Evolutionary conservation across 306 rosid species (phyloP).

Genomic region (Hippophae gyantsensis): DNA sequence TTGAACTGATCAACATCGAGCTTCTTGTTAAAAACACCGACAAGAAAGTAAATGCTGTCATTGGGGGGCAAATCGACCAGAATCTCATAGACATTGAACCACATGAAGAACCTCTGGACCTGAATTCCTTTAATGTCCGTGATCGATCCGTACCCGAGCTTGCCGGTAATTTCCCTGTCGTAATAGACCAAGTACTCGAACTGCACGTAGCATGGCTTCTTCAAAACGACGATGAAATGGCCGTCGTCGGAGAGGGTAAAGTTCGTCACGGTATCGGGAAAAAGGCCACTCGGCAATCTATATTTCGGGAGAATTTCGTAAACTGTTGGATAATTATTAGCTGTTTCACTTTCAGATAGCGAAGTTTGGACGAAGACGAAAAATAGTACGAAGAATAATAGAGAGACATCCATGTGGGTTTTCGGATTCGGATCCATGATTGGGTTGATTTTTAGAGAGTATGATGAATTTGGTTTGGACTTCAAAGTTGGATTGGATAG

Average conservation of each 20-base stretch:
- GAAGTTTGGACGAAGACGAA: constrained; percentile 14
- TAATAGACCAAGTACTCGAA: constrained; percentile 73
- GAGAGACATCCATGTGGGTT: constrained; percentile 15
- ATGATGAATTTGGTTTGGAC: too few relatives aligned
- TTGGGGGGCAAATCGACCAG: constrained; percentile 91
- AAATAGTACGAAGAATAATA: constrained; percentile 6
- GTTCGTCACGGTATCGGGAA: constrained; percentile 51
- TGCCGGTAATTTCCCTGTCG: constrained; percentile 55
- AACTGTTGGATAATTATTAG: constrained; percentile 21
- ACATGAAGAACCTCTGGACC: constrained; percentile 58
- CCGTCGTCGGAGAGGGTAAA: constrained; percentile 58
- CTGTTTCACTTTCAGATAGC: background rate
- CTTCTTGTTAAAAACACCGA: constrained; percentile 76
- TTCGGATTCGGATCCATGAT: constrained; percentile 30
- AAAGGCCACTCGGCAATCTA: constrained; percentile 76
- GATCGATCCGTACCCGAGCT: constrained; percentile 67
- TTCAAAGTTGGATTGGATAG: too few relatives aligned
- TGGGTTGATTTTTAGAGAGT: constrained; percentile 1
- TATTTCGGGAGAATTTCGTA: constrained; percentile 59
- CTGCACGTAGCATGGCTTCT: constrained; percentile 51
- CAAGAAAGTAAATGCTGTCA: constrained; percentile 60
- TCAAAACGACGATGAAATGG: constrained; percentile 46
- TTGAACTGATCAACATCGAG: constrained; percentile 66
- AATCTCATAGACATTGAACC: constrained; percentile 86
- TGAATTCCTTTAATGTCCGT: constrained; percentile 59